phyloP scores from a whole-genome alignment of 208 protist species.

The Leptomonas seymouri region DNA sequence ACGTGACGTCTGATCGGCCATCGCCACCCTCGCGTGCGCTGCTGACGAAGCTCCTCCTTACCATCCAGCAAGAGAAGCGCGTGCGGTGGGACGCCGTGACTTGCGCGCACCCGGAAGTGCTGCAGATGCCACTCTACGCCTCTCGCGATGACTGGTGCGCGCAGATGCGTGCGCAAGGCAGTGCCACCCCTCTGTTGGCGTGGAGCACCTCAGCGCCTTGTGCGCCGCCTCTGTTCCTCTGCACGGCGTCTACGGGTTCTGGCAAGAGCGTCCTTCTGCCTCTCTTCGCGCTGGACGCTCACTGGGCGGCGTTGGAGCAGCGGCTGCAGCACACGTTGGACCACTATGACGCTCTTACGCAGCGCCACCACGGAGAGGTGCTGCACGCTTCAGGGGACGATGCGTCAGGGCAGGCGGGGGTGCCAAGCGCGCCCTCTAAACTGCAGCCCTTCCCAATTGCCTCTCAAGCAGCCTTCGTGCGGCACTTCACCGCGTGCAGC shows the following conservation, averaged over 20 bases:
- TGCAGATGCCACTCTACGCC: slow-evolving; percentile 34
- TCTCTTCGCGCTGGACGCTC: slow-evolving; percentile 66
- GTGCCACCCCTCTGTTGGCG: slow-evolving; percentile 16
- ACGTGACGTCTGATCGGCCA: neutral
- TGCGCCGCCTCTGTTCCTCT: slow-evolving; percentile 49
- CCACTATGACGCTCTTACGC: slow-evolving; percentile 14
- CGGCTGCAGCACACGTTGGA: slow-evolving; percentile 34
- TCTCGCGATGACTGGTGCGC: slow-evolving; percentile 41
- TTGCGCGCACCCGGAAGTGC: slow-evolving; percentile 23
- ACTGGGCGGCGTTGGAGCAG: slow-evolving; percentile 57
- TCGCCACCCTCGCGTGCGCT: slow-evolving; percentile 28
- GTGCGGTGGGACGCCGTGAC: slow-evolving; percentile 31
- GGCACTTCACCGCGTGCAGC: slow-evolving; percentile 47
- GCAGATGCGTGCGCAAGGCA: slow-evolving; percentile 14
- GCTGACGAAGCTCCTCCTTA: slow-evolving; percentile 21
- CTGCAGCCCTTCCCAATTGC: slow-evolving; percentile 18
- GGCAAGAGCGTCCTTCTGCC: slow-evolving; percentile 79
- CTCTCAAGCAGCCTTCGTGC: slow-evolving; percentile 36
- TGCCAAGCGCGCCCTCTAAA: neutral
- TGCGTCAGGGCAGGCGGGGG: neutral
- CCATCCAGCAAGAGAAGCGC: slow-evolving; percentile 25
- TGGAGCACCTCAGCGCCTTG: neutral
- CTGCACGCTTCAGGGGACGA: neutral
- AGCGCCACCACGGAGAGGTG: slow-evolving; percentile 3
- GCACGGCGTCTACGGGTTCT: slow-evolving; percentile 62